Base-by-base conservation (phyloP, 768 basidiomycete species). In the Pleurotus djamor region DNA sequence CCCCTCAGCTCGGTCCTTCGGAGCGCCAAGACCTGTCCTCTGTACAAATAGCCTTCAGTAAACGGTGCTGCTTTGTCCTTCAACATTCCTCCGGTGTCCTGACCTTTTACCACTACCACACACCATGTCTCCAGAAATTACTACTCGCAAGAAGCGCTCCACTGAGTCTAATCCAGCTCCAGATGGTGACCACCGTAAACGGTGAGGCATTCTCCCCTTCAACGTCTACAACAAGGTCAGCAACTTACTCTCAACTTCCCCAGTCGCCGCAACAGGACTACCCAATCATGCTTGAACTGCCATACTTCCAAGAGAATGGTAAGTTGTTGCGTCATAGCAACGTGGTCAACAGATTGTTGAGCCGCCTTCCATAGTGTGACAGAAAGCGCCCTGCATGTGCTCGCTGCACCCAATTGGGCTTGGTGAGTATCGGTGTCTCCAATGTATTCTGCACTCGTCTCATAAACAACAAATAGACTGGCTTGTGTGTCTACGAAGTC, bases 401-500 rank as follows among this genome's bases (percentile, higher is more conserved):
- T 32, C 76, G 80, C 12, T 82, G 80, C 60, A 79, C 77, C 2
- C 80, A 82, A 62, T 71, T 82, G n/a, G 80, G 80, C 33, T 66
- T 82, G 67, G 80, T 81, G 61, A 47, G 74, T 69, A 5, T 14
- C 28, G 45, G 55, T 41, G 28, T 48, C 43, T 21, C n/a, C 2
- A 4, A 14, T 43, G 10, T 12, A n/a, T 14, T 21, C 13, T 37
- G 33, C 35, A 43, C 16, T 13, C 33, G 8, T 28, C 52, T 58
- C 52, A 38, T 35, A 16, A n/a, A 14, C 32, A n/a, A 13, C 48
- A n/a, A n/a, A 45, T 62, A 91, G 89, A 92, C 89, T 50, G 91
- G 90, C 1, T 76, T 91, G 4, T 94, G 91, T 67, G 87, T 92
- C 8, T 94, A 94, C 65, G 90, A 94, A 69, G 84, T 92, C 5